Percentiles rank a stretch among this genome's conserved stretches.
Conservation (phyloP, 306 rosid genomes). For the Hippophae rhamnoides region DNA sequence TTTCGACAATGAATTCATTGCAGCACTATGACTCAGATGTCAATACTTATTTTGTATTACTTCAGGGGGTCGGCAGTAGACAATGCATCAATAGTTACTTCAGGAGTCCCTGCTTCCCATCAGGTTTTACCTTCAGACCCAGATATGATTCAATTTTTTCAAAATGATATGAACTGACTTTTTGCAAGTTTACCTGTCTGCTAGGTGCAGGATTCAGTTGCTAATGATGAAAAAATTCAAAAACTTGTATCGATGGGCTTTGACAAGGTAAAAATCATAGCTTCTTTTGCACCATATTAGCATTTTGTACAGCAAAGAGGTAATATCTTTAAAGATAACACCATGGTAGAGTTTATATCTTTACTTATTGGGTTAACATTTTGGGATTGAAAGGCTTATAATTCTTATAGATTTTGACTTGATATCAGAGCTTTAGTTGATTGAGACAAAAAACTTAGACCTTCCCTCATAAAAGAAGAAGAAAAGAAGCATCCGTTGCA, state of each 20-base stretch:
- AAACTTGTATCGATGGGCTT: conserved; percentile 90
- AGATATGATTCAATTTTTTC: conserved; percentile 4
- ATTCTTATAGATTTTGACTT: no score
- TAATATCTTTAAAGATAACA: no score
- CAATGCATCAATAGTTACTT: conserved; percentile 27
- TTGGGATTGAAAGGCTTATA: no score
- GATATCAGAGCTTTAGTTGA: no score
- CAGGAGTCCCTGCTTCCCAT: conserved; percentile 38
- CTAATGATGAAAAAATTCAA: conserved; percentile 64
- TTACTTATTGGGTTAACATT: no score
- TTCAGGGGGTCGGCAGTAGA: conserved; percentile 40
- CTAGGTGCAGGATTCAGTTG: conserved; percentile 48
- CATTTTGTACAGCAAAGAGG: neutral
- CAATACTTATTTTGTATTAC: conserved; percentile 13
- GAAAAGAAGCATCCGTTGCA: no score
- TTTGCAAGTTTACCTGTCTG: conserved; percentile 16
- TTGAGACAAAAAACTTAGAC: no score
- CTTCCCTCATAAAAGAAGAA: no score
- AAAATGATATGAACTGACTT: conserved; percentile 15
- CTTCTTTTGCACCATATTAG: neutral
- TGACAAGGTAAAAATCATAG: conserved; percentile 57
- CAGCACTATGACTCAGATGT: conserved; percentile 9
- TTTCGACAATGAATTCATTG: neutral
- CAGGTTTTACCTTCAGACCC: conserved; percentile 43
- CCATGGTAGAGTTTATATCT: no score